A percentile compares a stretch with the other conserved stretches of the same genome.
phyloP scores from a whole-genome alignment of 768 basidiomycete genomes.

The Lentinus tigrinus region DNA sequence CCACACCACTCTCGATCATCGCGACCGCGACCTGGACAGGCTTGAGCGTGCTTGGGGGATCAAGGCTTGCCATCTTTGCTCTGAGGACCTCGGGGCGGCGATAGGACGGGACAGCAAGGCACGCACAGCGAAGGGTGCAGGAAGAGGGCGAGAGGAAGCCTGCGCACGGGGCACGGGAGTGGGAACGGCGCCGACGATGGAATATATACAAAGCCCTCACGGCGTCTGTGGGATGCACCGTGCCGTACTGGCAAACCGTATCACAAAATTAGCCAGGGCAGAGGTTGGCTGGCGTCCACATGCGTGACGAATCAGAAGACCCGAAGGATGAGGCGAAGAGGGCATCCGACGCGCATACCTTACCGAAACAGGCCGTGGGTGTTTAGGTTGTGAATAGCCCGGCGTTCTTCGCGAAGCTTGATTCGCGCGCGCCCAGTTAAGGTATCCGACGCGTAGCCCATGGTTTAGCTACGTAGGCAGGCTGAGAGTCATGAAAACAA shows the following conservation, averaged over 20 bases:
- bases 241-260: not conserved
- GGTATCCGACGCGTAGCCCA: not conserved
- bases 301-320: slow-evolving; percentile 6
- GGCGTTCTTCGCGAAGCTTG: not conserved
- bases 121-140: not conserved
- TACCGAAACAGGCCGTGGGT: not conserved
- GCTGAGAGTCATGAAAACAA: too few relatives aligned
- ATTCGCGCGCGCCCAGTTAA: not conserved
- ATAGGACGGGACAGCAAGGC: not conserved
- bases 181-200: not conserved
- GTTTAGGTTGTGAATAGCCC: not conserved
- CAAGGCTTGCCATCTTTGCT: slow-evolving; percentile 13
- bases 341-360: not conserved
- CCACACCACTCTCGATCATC: slow-evolving; percentile 56
- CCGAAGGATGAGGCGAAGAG: not conserved
- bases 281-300: not conserved
- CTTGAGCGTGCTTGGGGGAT: slow-evolving; percentile 47
- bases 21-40: slow-evolving; percentile 56
- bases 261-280: slow-evolving; percentile 9
- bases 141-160: not conserved
- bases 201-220: slow-evolving; percentile 9
- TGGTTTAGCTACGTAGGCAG: too few relatives aligned
- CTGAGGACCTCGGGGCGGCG: not conserved
- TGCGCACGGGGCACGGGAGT: not conserved
- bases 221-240: slow-evolving; percentile 6